Evolutionary conservation across 305 asterid genomes (phyloP).

Genomic region (Fraxinus greggii): DNA sequence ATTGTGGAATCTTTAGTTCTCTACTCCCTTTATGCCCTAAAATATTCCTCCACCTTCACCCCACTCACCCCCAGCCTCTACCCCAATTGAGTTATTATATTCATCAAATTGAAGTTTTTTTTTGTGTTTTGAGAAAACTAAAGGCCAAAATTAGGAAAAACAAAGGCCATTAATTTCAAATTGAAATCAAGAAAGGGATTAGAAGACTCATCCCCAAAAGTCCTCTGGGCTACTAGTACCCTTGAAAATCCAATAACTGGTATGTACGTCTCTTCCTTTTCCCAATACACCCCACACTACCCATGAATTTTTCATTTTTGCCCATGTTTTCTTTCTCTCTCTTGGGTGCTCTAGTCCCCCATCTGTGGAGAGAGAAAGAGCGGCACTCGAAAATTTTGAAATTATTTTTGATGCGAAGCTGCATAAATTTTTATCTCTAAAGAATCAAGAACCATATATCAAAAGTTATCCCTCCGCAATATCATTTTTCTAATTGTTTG

Average conservation of each 20-base stretch:
- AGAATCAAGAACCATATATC: background rate
- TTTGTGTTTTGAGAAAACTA: constrained; percentile 3
- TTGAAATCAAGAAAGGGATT: constrained; percentile 7
- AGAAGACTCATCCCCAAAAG: constrained; percentile 29
- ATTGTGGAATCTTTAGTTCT: background rate
- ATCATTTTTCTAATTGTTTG: background rate
- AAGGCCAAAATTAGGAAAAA: constrained; percentile 10
- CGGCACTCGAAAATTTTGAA: constrained; percentile 28
- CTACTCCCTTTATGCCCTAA: background rate
- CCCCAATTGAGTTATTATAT: constrained; percentile 5
- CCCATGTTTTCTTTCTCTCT: constrained; percentile 5
- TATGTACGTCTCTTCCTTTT: constrained; percentile 30
- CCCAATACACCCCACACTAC: constrained; percentile 21
- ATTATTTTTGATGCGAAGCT: constrained; percentile 24
- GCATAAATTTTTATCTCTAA: background rate
- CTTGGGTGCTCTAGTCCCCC: background rate
- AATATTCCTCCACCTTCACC: background rate
- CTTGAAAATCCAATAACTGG: constrained; percentile 35
- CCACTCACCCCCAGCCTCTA: background rate
- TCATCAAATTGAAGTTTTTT: constrained; percentile 18
- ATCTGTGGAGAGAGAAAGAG: constrained; percentile 32
- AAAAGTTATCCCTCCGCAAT: constrained; percentile 28
- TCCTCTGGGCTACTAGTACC: constrained; percentile 22
- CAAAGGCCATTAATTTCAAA: constrained; percentile 19
- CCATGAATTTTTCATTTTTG: constrained; percentile 23